Evolutionary conservation across 73 alveolate species (phyloP).

Genomic region (Breviolum minutum): DNA sequence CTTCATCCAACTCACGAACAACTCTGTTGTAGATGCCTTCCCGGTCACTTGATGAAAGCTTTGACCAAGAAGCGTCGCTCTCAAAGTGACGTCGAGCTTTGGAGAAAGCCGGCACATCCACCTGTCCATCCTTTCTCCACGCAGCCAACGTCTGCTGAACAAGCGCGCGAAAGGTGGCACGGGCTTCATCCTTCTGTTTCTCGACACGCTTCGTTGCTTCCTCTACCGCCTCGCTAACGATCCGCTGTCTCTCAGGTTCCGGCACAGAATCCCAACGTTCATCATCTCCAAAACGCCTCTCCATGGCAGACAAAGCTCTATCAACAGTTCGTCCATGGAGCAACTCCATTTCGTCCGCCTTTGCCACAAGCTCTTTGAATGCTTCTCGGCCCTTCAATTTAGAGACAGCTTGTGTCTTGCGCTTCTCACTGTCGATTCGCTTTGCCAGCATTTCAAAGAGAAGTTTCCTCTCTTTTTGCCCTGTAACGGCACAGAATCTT

Average conservation of each 20-base stretch:
- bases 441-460: conserved; percentile 80
- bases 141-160: background rate
- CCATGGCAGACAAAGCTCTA: conserved; percentile 69
- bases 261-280: conserved; percentile 81
- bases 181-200: conserved; percentile 80
- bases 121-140: background rate
- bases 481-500: conserved; percentile 46
- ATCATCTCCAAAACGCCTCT: conserved; percentile 71
- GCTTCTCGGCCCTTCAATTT: conserved; percentile 71
- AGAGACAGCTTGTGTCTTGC: conserved; percentile 62
- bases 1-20: conserved; percentile 67
- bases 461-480: conserved; percentile 65
- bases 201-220: conserved; percentile 68
- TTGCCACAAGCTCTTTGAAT: conserved; percentile 49
- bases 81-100: conserved; percentile 45
- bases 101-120: conserved; percentile 50
- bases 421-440: conserved; percentile 87
- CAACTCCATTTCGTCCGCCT: conserved; percentile 77
- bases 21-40: conserved; percentile 56
- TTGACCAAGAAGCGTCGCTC: conserved; percentile 21
- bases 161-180: conserved; percentile 49
- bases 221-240: conserved; percentile 65
- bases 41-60: conserved; percentile 58
- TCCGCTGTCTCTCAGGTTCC: conserved; percentile 58
- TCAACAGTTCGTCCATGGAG: conserved; percentile 60